These are phyloP conservation scores for Citrus unshiu DNA, from an alignment of 345 rosid genomes.

Conservation along the genomic window DNA sequence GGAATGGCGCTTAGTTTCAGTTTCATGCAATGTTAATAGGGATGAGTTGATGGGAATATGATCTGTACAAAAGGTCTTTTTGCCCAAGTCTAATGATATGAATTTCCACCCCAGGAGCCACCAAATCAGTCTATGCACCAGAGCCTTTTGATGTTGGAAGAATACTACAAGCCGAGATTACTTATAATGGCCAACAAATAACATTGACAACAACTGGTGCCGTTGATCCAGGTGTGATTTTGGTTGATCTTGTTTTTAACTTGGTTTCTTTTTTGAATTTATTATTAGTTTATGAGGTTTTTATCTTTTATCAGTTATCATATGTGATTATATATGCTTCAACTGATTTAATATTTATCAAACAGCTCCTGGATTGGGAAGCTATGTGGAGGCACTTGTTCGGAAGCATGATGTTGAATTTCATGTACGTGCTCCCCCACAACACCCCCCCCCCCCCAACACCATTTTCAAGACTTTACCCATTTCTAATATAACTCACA, in stretches of 20 bases:
- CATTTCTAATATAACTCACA: background rate
- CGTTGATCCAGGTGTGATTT: slow-evolving; percentile 73
- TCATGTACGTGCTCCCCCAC: slow-evolving; percentile 45
- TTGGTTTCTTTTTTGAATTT: background rate
- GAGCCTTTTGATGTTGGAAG: slow-evolving; percentile 92
- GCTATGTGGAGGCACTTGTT: slow-evolving; percentile 91
- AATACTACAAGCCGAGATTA: slow-evolving; percentile 64
- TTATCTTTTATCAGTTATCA: background rate
- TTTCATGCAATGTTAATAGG: background rate
- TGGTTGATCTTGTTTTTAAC: slow-evolving; percentile 15
- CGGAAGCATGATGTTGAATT: slow-evolving; percentile 85
- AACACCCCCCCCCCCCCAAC: background rate
- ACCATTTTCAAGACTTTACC: background rate
- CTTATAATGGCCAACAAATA: slow-evolving; percentile 43
- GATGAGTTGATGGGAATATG: background rate
- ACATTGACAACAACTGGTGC: slow-evolving; percentile 62
- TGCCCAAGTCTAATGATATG: background rate
- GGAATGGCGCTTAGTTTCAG: background rate
- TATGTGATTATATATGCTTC: background rate
- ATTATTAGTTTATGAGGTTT: background rate
- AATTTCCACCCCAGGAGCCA: slow-evolving; percentile 64
- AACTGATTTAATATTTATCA: slow-evolving; percentile 20
- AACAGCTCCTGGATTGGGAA: slow-evolving; percentile 95
- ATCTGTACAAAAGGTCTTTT: background rate
- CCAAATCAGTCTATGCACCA: slow-evolving; percentile 85